Evolutionary conservation across 75 land plant genomes (phyloP).

Genomic region (Sequoia sempervirens): DNA sequence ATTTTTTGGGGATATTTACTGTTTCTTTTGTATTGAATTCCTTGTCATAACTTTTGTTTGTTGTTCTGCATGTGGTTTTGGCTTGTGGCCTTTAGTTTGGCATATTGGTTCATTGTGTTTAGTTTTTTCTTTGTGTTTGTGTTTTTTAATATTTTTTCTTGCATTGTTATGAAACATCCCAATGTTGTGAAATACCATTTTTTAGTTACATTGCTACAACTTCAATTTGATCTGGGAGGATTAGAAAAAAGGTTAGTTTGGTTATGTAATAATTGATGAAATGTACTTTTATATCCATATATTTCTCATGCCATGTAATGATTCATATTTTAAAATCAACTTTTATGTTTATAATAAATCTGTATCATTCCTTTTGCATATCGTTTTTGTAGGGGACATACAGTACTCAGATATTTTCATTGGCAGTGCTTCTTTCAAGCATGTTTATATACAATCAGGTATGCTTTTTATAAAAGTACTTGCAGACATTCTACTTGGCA

Average conservation of each 20-base stretch:
- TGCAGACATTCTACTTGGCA: neutral
- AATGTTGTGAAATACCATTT: neutral
- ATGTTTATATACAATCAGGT: slow-evolving; percentile 99
- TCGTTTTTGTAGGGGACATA: slow-evolving; percentile 79
- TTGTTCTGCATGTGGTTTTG: neutral
- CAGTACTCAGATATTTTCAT: slow-evolving; percentile 93
- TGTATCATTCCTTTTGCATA: neutral
- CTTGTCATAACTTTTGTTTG: neutral
- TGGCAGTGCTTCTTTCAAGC: slow-evolving; percentile 94
- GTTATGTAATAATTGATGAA: neutral
- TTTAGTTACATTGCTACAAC: neutral
- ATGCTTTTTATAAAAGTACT: neutral
- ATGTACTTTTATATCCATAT: neutral
- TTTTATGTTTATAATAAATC: neutral
- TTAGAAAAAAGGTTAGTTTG: neutral
- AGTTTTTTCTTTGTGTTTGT: too few relatives aligned
- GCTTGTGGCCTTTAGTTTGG: neutral
- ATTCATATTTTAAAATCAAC: neutral
- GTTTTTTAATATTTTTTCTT: neutral
- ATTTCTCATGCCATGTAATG: neutral
- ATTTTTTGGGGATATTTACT: too few relatives aligned
- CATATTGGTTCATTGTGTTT: neutral
- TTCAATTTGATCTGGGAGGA: neutral
- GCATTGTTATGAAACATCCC: neutral
- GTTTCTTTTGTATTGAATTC: too few relatives aligned